phyloP scores from a whole-genome alignment of 106 monocot genomes.

The Dendrobium chrysotoxum region DNA sequence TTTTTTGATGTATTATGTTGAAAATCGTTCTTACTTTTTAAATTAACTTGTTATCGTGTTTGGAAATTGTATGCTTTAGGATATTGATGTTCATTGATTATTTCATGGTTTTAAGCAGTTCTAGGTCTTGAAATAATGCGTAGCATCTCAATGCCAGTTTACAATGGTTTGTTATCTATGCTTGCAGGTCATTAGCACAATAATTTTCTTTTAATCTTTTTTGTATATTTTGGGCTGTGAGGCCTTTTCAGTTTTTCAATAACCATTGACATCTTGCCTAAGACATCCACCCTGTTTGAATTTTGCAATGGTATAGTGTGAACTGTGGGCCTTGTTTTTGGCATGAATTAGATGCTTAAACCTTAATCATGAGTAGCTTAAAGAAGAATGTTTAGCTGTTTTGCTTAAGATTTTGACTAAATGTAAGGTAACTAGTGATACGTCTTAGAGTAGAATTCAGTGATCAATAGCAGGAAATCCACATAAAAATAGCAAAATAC shows the following conservation, averaged over 20 bases:
- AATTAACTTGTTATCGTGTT: neutral
- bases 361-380: neutral
- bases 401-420: neutral
- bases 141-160: neutral
- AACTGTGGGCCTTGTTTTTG: neutral
- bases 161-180: neutral
- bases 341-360: neutral
- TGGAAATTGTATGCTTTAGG: neutral
- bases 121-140: neutral
- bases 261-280: neutral
- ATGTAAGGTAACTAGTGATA: too few species aligned
- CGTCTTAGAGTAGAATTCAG: too few species aligned
- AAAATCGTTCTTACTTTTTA: neutral
- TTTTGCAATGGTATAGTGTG: neutral
- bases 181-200: constrained; percentile 2
- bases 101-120: neutral
- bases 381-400: neutral
- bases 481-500: too few species aligned
- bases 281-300: neutral
- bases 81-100: neutral
- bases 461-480: too few species aligned
- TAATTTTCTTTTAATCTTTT: neutral
- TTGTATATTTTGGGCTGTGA: neutral
- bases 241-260: neutral
- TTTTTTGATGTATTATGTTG: neutral